These are phyloP conservation scores for Penicillium freii DNA, from an alignment of 2,329 filamentous ascomycete species.

Conservation along the genomic window DNA sequence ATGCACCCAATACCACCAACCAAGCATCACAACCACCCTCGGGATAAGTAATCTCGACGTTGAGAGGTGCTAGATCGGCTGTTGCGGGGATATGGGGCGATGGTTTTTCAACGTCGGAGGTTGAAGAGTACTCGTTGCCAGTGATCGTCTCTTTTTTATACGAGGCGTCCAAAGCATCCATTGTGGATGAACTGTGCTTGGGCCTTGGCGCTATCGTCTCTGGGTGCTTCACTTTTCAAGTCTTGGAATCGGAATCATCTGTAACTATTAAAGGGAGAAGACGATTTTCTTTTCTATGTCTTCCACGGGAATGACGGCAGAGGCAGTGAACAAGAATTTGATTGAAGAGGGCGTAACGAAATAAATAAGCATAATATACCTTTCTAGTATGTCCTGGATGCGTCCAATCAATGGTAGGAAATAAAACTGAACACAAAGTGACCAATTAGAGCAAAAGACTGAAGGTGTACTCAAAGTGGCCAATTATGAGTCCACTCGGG, in stretches of 20 bases:
- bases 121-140: not conserved
- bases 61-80: not conserved
- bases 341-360: not conserved
- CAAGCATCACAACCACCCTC: not conserved
- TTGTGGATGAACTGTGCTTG: too few relatives aligned
- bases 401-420: not conserved
- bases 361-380: not conserved
- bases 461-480: not conserved
- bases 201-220: not conserved
- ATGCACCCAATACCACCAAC: conserved; percentile 27
- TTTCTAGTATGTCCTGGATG: not conserved
- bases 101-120: not conserved
- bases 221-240: not conserved
- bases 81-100: not conserved
- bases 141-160: not conserved
- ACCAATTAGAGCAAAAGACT: not conserved
- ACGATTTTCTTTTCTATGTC: not conserved
- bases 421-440: not conserved
- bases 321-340: not conserved
- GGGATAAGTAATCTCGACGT: not conserved
- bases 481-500: not conserved
- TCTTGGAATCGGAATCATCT: not conserved
- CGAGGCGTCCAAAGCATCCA: not conserved
- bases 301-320: not conserved
- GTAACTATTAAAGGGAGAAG: not conserved